Evolutionary conservation across 306 rosid species (phyloP).

Genomic region (Betula pendula): DNA sequence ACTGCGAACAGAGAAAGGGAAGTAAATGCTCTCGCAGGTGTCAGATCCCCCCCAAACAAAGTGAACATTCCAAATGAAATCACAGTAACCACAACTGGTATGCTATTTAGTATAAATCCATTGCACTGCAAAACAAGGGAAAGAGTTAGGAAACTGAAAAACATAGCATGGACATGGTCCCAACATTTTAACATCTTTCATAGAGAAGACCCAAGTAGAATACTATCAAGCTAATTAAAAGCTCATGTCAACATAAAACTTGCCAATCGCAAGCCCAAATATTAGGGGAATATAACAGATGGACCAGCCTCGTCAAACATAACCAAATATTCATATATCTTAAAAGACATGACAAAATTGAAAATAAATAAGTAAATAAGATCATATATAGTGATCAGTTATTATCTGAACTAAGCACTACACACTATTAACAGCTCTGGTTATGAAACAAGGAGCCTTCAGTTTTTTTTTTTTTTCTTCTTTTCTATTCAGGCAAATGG

Average conservation of each 20-base stretch:
- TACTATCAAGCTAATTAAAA: conserved; percentile 19
- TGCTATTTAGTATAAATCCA: conserved; percentile 79
- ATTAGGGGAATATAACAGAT: neutral
- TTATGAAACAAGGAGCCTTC: neutral
- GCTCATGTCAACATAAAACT: neutral
- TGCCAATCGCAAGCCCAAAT: conserved; percentile 2
- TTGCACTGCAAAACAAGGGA: conserved; percentile 65
- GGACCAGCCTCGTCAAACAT: neutral
- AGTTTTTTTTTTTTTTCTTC: neutral
- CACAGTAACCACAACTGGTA: conserved; percentile 90
- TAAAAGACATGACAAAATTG: neutral
- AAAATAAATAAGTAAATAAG: neutral
- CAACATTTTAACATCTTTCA: conserved; percentile 14
- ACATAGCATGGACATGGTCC: neutral
- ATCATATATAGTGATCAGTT: neutral
- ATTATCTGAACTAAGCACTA: neutral
- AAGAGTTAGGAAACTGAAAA: conserved; percentile 23
- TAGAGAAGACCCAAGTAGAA: conserved; percentile 9
- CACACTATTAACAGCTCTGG: neutral
- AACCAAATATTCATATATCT: neutral
- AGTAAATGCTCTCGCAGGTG: conserved; percentile 96
- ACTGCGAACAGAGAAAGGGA: conserved; percentile 93
- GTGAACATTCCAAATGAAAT: conserved; percentile 95
- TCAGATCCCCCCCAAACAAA: conserved; percentile 86
- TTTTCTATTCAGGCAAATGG: neutral